phyloP scores from a whole-genome alignment of 208 protist species.

The Crithidia mellificae region DNA sequence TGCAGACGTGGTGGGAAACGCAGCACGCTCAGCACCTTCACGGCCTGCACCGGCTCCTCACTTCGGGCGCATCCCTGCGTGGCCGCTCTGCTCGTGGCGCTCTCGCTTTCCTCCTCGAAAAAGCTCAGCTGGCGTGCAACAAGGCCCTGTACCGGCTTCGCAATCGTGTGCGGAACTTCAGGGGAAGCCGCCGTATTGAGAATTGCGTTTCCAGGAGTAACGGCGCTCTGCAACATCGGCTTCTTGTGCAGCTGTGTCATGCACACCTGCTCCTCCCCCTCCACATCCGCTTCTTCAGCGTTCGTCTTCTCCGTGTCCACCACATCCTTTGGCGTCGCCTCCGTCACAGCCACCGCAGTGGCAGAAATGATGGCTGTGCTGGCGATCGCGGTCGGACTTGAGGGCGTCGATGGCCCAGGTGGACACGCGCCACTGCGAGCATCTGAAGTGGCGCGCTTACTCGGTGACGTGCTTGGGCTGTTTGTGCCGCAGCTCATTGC shows the following conservation, averaged over 20 bases:
- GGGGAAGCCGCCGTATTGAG: background rate
- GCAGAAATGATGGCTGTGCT: background rate
- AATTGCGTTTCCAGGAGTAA: background rate
- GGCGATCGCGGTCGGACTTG: background rate
- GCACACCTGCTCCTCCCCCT: background rate
- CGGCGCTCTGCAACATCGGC: background rate
- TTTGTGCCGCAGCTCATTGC: background rate
- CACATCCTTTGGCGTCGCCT: too few relatives aligned
- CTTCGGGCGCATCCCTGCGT: background rate
- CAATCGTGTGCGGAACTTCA: constrained; percentile 13
- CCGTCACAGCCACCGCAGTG: background rate
- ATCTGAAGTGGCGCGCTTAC: background rate
- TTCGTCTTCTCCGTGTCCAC: background rate
- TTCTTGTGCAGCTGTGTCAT: background rate
- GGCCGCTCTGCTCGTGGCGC: background rate
- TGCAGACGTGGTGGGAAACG: background rate
- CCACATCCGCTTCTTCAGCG: background rate
- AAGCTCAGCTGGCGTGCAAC: constrained; percentile 34
- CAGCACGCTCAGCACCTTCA: constrained; percentile 12
- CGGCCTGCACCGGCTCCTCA: background rate
- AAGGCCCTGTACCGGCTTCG: constrained; percentile 21
- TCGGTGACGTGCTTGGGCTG: constrained; percentile 3
- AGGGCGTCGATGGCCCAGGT: background rate
- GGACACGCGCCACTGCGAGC: background rate
- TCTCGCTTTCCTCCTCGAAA: constrained; percentile 21